Conservation (phyloP, 208 protist genomes). For the Leishmania mexicana region DNA sequence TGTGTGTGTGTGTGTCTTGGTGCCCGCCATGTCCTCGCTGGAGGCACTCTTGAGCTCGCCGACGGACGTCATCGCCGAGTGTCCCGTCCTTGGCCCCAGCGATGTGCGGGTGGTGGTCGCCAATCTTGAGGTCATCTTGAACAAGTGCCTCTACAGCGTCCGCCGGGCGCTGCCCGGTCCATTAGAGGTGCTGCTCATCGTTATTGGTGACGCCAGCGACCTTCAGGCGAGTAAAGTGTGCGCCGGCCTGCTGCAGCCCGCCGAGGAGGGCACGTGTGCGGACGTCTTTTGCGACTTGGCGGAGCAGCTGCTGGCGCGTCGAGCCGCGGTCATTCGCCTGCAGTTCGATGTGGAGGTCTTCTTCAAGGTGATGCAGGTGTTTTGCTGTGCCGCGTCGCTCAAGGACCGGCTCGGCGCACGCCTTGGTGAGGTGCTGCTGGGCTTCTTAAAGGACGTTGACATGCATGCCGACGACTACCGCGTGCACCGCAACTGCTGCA, state of each 20-base stretch:
- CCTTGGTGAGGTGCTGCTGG: conserved; percentile 51
- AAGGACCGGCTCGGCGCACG: conserved; percentile 53
- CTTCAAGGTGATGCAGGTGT: conserved; percentile 63
- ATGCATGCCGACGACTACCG: conserved; percentile 75
- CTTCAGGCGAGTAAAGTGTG: conserved; percentile 36
- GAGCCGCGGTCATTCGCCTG: conserved; percentile 39
- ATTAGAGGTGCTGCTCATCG: conserved; percentile 57
- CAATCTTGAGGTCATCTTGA: conserved; percentile 57
- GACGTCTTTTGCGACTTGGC: conserved; percentile 51
- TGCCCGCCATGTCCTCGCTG: conserved; percentile 41
- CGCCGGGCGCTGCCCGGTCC: conserved; percentile 41
- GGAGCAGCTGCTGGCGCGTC: conserved; percentile 42
- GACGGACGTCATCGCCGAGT: conserved; percentile 44
- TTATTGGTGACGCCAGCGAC: conserved; percentile 42
- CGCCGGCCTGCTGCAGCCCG: conserved; percentile 30
- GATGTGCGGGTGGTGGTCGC: conserved; percentile 42
- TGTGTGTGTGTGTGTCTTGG: background rate
- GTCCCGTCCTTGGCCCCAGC: conserved; percentile 28
- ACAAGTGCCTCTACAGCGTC: conserved; percentile 72
- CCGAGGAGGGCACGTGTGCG: conserved; percentile 45
- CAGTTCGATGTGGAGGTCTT: conserved; percentile 63
- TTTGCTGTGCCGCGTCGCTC: conserved; percentile 50
- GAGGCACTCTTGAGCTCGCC: conserved; percentile 51
- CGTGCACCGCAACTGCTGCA: conserved; percentile 69
- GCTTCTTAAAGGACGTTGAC: conserved; percentile 51